Conservation (phyloP, 1,139 yeast species). For the Sugiyamaella sp. region DNA sequence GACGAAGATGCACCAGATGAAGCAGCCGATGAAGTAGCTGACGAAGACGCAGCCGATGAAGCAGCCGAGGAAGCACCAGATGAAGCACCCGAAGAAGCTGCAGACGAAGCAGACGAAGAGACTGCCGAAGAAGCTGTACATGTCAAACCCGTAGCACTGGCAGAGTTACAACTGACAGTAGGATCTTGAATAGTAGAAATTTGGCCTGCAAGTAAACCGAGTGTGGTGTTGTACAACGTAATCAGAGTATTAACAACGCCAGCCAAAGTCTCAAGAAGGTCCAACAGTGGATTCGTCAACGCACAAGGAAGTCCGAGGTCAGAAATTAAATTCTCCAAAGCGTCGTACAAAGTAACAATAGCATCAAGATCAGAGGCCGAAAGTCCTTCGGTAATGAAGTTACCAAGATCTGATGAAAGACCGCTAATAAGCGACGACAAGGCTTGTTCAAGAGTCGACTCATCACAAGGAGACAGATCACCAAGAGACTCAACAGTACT, state of each 20-base stretch:
- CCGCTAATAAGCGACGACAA: constrained; percentile 7
- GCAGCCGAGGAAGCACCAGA: background rate
- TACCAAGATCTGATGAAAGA: constrained; percentile 3
- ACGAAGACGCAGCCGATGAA: background rate
- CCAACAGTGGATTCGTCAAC: background rate
- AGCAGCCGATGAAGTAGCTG: background rate
- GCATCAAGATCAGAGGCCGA: constrained; percentile 9
- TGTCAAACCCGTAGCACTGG: background rate
- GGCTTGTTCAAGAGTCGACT: constrained; percentile 9
- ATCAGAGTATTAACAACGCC: background rate
- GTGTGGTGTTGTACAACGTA: background rate
- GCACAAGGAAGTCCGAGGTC: constrained; percentile 17
- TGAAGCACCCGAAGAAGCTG: background rate
- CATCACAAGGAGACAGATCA: constrained; percentile 10
- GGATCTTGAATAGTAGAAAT: constrained; percentile 5
- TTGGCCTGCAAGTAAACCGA: constrained; percentile 4
- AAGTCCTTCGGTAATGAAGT: background rate
- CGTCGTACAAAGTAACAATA: constrained; percentile 12
- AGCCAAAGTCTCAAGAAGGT: constrained; percentile 8
- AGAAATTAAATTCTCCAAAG: constrained; percentile 7
- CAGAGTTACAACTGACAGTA: background rate
- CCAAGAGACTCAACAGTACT: constrained; percentile 9
- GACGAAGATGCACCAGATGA: background rate
- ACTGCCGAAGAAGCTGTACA: constrained; percentile 5
- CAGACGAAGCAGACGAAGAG: background rate